Evolutionary conservation across 2,329 filamentous ascomycete genomes (phyloP).

Genomic region (Cladosporium oxysporum): DNA sequence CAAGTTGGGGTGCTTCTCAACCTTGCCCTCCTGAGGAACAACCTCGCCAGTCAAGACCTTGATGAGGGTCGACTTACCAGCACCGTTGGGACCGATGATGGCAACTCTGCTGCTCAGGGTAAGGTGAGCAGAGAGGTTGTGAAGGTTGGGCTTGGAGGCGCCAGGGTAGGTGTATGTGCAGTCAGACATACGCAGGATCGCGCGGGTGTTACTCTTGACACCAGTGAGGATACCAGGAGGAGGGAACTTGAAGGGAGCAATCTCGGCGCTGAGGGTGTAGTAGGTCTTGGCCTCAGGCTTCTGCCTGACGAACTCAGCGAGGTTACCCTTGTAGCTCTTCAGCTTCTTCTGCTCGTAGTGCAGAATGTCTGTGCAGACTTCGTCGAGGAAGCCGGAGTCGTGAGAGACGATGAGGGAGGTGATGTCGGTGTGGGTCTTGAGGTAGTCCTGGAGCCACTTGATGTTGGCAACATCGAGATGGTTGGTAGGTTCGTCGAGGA

Average conservation of each 20-base stretch:
- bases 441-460: conserved; percentile 91
- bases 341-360: conserved; percentile 99
- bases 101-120: conserved; percentile 89
- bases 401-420: conserved; percentile 97
- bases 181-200: conserved; percentile 93
- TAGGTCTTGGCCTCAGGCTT: conserved; percentile 96
- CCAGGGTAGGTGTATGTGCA: conserved; percentile 94
- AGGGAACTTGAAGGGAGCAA: conserved; percentile 97
- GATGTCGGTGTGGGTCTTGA: conserved; percentile 94
- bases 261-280: conserved; percentile 87
- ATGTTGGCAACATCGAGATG: conserved; percentile 96
- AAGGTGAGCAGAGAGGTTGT: conserved; percentile 83
- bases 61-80: conserved; percentile 96
- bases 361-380: conserved; percentile 97
- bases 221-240: conserved; percentile 90
- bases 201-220: conserved; percentile 91
- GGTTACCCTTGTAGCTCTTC: conserved; percentile 78
- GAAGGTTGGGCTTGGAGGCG: conserved; percentile 80
- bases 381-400: conserved; percentile 96
- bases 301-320: conserved; percentile 79
- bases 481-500: conserved; percentile 98
- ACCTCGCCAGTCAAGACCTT: conserved; percentile 94
- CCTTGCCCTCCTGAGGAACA: conserved; percentile 78
- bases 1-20: conserved; percentile 97
- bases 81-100: conserved; percentile 96